These are phyloP conservation scores for Spergularia bocconei DNA, from an alignment of 148 eudicot genomes.

Conservation along the genomic window DNA sequence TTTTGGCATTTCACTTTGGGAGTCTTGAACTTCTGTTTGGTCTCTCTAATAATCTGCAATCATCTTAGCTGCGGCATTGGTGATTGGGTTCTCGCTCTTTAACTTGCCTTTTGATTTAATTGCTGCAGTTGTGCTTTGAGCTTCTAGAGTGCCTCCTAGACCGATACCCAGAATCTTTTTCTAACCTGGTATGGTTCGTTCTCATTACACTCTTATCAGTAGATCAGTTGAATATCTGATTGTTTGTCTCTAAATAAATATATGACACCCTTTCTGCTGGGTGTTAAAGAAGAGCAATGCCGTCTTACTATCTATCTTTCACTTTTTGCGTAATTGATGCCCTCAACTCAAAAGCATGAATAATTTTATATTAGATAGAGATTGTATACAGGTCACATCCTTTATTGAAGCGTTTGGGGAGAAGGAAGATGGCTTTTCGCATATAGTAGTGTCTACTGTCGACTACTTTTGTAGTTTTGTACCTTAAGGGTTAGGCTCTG, in stretches of 20 bases:
- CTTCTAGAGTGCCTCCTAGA: conserved; percentile 70
- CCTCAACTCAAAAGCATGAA: no score
- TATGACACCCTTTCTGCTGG: background rate
- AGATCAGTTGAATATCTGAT: background rate
- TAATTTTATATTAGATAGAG: no score
- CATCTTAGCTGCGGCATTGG: background rate
- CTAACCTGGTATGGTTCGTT: conserved; percentile 39
- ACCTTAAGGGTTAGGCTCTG: no score
- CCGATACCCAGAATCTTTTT: conserved; percentile 49
- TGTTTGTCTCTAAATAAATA: background rate
- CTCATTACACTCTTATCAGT: background rate
- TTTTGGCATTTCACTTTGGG: conserved; percentile 2
- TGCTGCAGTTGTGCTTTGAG: conserved; percentile 84
- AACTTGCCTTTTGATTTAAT: conserved; percentile 16
- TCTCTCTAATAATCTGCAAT: background rate
- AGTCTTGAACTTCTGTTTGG: background rate
- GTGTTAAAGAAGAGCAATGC: background rate
- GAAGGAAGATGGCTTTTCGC: no score
- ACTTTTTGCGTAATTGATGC: no score
- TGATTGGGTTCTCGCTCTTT: background rate
- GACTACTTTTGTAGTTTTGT: no score
- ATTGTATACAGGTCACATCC: no score
- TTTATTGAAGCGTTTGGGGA: no score
- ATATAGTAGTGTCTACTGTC: no score
- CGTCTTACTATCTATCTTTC: background rate